Percentiles rank a stretch among this genome's conserved stretches.
These are phyloP conservation scores for Tulasnella sp. DNA, from an alignment of 768 basidiomycete genomes.

Conservation along the genomic window DNA sequence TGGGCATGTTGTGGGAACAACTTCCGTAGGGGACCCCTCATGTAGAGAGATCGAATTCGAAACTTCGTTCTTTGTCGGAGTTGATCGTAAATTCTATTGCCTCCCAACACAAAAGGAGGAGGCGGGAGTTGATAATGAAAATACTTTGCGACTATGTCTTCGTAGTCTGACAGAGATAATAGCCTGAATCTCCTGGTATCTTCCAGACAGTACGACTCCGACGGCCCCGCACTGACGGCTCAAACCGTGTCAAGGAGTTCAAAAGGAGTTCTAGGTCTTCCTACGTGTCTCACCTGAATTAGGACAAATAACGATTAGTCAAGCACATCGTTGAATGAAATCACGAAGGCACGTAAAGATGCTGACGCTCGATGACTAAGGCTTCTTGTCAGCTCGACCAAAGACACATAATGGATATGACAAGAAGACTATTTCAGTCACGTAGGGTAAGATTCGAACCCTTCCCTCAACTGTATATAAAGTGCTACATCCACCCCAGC, in stretches of 20 bases:
- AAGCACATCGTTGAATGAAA: background rate
- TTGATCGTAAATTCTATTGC: no score
- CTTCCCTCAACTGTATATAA: background rate
- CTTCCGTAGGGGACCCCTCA: no score
- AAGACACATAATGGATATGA: background rate
- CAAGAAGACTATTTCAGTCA: background rate
- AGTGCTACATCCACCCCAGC: background rate
- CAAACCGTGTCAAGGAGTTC: background rate
- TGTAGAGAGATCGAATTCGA: no score
- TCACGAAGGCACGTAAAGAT: background rate
- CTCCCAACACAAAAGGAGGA: no score
- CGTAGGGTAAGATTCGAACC: background rate
- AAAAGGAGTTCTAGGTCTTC: background rate
- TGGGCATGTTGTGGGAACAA: no score
- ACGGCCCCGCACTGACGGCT: no score
- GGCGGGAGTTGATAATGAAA: no score
- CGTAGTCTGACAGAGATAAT: no score
- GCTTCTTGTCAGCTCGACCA: background rate
- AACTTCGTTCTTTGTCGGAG: no score
- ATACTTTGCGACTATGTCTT: no score
- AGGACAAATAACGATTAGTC: background rate
- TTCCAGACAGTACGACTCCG: no score
- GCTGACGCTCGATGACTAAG: background rate
- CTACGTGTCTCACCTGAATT: background rate
- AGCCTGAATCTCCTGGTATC: no score